Evolutionary conservation across 2,329 filamentous ascomycete genomes (phyloP), one percentile per base, ranked within the genome.

Genomic region (Teratosphaeria destructans): DNA sequence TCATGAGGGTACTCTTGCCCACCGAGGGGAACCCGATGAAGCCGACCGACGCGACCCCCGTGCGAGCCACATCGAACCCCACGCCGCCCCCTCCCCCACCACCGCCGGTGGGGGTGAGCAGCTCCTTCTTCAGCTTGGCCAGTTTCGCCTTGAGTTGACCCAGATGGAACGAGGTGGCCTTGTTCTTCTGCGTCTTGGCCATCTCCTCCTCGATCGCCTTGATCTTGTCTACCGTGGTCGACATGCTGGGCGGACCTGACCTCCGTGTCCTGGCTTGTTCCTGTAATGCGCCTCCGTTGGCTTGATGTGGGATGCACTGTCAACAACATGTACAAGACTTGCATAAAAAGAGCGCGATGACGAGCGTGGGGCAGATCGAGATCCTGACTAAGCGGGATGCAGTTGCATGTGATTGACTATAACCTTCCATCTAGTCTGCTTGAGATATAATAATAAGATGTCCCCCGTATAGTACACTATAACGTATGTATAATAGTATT

Each of bases 11-110:
- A 82, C 90, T 96, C 79, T 99, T 99, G 63, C 94, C 94, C 63
- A 99, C 94, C 1, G 94, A 99, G 1, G 94, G 94, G 71, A 99
- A 99, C 35, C 94, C 94, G 72, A 97, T 96, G 77, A 97, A 97
- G 52, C 93, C 93, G 75, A 99, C 86, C 80, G 90, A 95, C 65
- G 94, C 94, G 64, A 97, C 94, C 81, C 94, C 94, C 57, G 94
- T 99, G 75, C 94, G 87, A 63, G 94, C 94, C 65, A 99, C 94
- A 79, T 99, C 94, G 81, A 99, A 99, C 60, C 94, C 94, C 62
- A 88, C 90, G 64, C 85, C 91, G 5, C 88, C 92, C 58, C 89
- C 92, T 59, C 93, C 92, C 60, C 92, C 90, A 56, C 92, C 89
- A 56, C 89, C 82, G 49, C 85, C 82, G 23, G 82, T 81, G 7